A percentile compares a stretch with the other conserved stretches of the same genome.
Conservation (phyloP, 1,284 basidiomycete genomes). For the Sporisorium scitamineum region DNA sequence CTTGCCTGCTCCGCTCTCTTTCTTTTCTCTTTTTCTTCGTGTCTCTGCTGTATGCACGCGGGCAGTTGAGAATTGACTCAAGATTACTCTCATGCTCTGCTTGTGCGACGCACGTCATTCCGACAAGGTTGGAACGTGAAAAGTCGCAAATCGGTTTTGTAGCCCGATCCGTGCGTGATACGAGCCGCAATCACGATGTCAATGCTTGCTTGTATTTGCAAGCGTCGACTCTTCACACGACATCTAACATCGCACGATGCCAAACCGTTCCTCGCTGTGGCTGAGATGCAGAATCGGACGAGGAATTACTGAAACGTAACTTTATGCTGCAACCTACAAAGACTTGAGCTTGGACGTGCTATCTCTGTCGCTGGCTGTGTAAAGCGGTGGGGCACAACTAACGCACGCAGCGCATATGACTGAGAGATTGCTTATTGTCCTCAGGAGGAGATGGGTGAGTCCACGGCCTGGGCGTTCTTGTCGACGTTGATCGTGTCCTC, state of each 20-base stretch:
- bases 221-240: constrained; percentile 1
- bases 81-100: background rate
- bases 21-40: background rate
- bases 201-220: background rate
- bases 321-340: no score
- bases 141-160: background rate
- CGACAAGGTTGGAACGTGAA: constrained; percentile 7
- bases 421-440: no score
- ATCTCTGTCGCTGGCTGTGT: no score
- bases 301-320: background rate
- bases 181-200: constrained; percentile 4
- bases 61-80: background rate
- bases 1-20: background rate
- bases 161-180: background rate
- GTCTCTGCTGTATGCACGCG: background rate
- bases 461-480: no score
- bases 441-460: no score
- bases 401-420: no score
- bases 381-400: no score
- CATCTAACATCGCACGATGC: background rate
- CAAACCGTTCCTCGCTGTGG: background rate
- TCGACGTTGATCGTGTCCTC: no score
- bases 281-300: background rate
- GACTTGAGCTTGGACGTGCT: constrained; percentile 48
- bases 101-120: constrained; percentile 11